A percentile compares a stretch with the other conserved stretches of the same genome.
These are phyloP conservation scores for Saturnispora hagleri DNA, from an alignment of 805 yeast genomes.

Conservation along the genomic window DNA sequence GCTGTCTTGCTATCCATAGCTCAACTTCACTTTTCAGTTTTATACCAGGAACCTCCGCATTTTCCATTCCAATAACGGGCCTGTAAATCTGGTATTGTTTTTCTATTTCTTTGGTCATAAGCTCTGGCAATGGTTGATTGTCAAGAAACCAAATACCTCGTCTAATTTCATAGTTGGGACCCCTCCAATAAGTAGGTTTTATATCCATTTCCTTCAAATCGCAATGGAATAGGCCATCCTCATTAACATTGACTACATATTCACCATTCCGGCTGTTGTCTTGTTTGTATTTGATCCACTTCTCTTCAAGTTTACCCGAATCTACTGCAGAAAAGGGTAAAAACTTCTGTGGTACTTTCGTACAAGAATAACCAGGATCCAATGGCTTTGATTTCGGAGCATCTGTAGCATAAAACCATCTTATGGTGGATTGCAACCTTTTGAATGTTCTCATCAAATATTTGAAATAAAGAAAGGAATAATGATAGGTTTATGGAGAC, in stretches of 20 bases:
- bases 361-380: slow-evolving; percentile 44
- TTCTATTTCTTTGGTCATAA: slow-evolving; percentile 51
- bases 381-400: slow-evolving; percentile 61
- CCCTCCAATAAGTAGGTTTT: slow-evolving; percentile 78
- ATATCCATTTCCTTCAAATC: slow-evolving; percentile 46
- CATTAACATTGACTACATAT: slow-evolving; percentile 52
- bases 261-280: slow-evolving; percentile 4
- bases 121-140: slow-evolving; percentile 40
- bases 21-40: slow-evolving; percentile 18
- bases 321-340: slow-evolving; percentile 60
- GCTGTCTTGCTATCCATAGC: slow-evolving; percentile 25
- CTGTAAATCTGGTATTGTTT: slow-evolving; percentile 33
- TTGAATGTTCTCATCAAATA: background rate
- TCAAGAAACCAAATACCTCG: slow-evolving; percentile 79
- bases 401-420: slow-evolving; percentile 85
- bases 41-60: slow-evolving; percentile 7
- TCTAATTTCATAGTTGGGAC: slow-evolving; percentile 74
- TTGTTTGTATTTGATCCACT: slow-evolving; percentile 25
- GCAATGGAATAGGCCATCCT: slow-evolving; percentile 71
- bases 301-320: slow-evolving; percentile 48
- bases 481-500: background rate
- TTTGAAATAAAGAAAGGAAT: background rate
- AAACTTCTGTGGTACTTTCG: slow-evolving; percentile 47
- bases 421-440: slow-evolving; percentile 7
- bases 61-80: slow-evolving; percentile 10